Base-by-base conservation (phyloP, 148 eudicot species). In the Fallopia convolvulus region DNA sequence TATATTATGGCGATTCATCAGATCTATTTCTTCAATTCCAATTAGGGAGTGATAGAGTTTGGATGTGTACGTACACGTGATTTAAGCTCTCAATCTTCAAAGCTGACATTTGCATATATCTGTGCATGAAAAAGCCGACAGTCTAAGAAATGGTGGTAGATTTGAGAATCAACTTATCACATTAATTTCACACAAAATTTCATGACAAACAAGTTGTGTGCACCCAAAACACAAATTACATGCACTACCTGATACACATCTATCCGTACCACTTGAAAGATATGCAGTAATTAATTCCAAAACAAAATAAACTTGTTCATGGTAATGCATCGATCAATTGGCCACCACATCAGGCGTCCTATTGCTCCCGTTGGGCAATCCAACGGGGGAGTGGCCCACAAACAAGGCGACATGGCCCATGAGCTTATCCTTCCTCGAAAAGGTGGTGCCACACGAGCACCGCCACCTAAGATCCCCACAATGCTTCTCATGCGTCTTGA, bases 401-500 rank as follows among this genome's bases (percentile, higher is more conserved):
- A 93, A 93, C 87, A 93, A 79, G 6, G 94, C 76, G 8, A 91
- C 94, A 53, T 93, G 98, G 4, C 98, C 97, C 91, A 91, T 84
- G 41, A 93, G 97, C 85, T 93, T 93, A 60, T 93, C 98, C 84
- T 93, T 93, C 84, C 98, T 85, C n/a, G 94, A 93, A 77, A 93
- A 93, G 0, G 92, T 90, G 4, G 92, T 93, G 14, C 98, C 98
- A 77, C 98, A 93, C 0, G 98, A 91, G 72, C 98, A 93, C 79
- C 79, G 88, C 98, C 98, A 93, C 75, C 84, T 89, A 6, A 85
- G 77, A 50, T 89, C 92, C 6, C 98, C 98, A 72, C 98, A 93
- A 44, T 93, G 98, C 84, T 93, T 93, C 90, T 91, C 97, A 78
- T 93, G 98, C 0, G 94, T 93, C 77, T 91, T 77, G 33, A 93